Base-by-base conservation (phyloP, 352 stramenopile genomes). In the Pythium brassicae region DNA sequence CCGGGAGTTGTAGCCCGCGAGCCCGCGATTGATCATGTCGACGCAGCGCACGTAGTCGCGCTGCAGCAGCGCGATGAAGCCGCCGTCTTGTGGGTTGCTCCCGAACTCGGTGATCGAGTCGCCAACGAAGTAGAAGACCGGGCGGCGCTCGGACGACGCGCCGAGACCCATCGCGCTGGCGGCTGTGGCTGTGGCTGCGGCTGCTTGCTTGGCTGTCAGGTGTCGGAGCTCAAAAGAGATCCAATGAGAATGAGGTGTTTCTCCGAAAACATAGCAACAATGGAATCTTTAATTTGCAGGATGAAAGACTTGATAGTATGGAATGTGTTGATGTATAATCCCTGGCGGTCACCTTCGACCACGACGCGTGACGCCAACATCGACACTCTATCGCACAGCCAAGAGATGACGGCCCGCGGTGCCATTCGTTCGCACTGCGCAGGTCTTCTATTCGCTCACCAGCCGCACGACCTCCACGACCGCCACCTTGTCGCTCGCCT, bases 101-200 rank as follows among this genome's bases (percentile, higher is more conserved):
- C 70, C 77, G 26, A 69, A 57, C 60, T 89, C 61, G 34, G 80
- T 91, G 66, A 89, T 74, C 26, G 82, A 92, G 65, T 92, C 82
- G 17, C 81, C 81, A 17, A 77, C 34, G 10, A 87, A 67, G 17
- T 82, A 61, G 35, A 87, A 54, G 40, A 64, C 53, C 19, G 71
- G 72, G 1, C 70, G 72, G 17, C 50, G 48, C 39, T 62, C 48
- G 27, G 39, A 29, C 8, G 55, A 55, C 19, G 40, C 48, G 9
- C 32, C 45, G 11, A 39, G 37, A 9, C 56, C 50, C 56, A 62
- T 62, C 8, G 10, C 37, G 32, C 19, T 51, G 43, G 10, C 19
- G 12, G 23, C n/a, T 27, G 32, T 17, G 14, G n/a, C n/a, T n/a
- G n/a, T n/a, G n/a, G n/a, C n/a, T n/a, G n/a, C n/a, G n/a, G n/a